Evolutionary conservation across 2,329 filamentous ascomycete species (phyloP), one percentile per base, ranked within the genome.

Genomic region (Myriosclerotinia duriaeana): DNA sequence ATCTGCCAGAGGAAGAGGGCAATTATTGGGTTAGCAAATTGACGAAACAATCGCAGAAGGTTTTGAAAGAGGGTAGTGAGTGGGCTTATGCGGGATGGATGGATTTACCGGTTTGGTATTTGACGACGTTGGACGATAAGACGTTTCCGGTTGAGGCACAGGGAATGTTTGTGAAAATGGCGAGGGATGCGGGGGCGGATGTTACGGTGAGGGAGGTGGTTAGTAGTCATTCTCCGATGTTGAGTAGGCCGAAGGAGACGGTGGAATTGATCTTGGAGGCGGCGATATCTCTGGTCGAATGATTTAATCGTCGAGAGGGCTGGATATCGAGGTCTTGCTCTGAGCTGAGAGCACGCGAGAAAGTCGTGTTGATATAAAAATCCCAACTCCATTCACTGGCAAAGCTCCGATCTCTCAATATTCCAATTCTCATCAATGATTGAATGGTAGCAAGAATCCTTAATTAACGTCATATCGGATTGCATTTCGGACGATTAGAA

Each of bases 181-280:
- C 78, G 46, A 78, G 74, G 72, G 73, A 73, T 61, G 73, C 77
- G 72, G 77, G 78, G 0, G 74, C 63, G 6, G 66, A 67, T 67
- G 69, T 80, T 1, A 74, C 74, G 64, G 72, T 77, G 66, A 67
- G 77, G 22, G 79, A 81, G 71, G 55, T 80, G 64, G 68, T 71
- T 48, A 79, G 74, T 53, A 78, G 79, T 58, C 80, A 81, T 76
- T 79, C 77, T 20, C 78, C 78, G 6, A 80, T 81, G 73, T 72
- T 82, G 71, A 81, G 79, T 71, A 74, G 72, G 65, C 78, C 78
- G 1, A 69, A 74, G 58, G 77, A 77, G 68, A 78, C 76, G 7
- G 76, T 72, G 12, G 69, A 70, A 26, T 76, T 80, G 67, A 71
- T 81, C 12, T 5, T 74, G 17, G 77, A 80, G 54, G 79, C 79